Percentiles rank a stretch among this genome's conserved stretches.
phyloP scores from a whole-genome alignment of 2,329 filamentous ascomycete species.

The Colletotrichum chlorophyti region DNA sequence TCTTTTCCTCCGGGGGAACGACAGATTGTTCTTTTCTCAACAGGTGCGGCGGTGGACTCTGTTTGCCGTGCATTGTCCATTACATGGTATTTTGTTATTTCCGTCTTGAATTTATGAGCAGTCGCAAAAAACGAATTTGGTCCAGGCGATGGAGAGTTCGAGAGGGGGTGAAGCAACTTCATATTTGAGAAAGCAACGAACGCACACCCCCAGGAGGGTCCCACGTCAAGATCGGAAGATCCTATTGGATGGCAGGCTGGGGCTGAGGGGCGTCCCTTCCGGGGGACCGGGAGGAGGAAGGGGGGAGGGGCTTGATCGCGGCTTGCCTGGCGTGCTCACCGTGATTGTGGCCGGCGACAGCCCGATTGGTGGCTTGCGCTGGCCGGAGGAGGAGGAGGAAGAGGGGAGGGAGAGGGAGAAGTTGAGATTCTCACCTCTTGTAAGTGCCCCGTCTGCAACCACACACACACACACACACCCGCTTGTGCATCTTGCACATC shows the following conservation, averaged over 20 bases:
- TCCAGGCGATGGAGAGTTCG: background rate
- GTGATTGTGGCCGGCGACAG: slow-evolving; percentile 4
- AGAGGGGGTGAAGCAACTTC: background rate
- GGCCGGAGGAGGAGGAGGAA: too few species aligned
- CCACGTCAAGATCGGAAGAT: background rate
- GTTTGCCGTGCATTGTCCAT: background rate
- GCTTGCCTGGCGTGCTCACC: slow-evolving; percentile 2
- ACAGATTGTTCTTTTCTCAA: background rate
- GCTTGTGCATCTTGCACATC: too few species aligned
- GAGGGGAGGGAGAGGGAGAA: too few species aligned
- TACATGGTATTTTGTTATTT: background rate
- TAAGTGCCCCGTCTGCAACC: too few species aligned
- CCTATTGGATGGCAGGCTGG: slow-evolving; percentile 10
- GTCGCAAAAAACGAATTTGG: background rate
- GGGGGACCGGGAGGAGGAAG: slow-evolving; percentile 13
- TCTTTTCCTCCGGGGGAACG: background rate
- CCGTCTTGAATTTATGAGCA: slow-evolving; percentile 5
- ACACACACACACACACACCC: too few species aligned
- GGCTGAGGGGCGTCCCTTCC: slow-evolving; percentile 11
- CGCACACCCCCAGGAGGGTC: background rate
- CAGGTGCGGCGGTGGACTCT: too few species aligned
- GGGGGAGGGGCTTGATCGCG: slow-evolving; percentile 2
- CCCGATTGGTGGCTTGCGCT: slow-evolving; percentile 24
- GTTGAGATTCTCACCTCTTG: too few species aligned
- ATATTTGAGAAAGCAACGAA: background rate